Percentiles rank a stretch among this genome's conserved stretches.
Evolutionary conservation across 805 yeast species (phyloP).

Genomic region (Pichia exigua): DNA sequence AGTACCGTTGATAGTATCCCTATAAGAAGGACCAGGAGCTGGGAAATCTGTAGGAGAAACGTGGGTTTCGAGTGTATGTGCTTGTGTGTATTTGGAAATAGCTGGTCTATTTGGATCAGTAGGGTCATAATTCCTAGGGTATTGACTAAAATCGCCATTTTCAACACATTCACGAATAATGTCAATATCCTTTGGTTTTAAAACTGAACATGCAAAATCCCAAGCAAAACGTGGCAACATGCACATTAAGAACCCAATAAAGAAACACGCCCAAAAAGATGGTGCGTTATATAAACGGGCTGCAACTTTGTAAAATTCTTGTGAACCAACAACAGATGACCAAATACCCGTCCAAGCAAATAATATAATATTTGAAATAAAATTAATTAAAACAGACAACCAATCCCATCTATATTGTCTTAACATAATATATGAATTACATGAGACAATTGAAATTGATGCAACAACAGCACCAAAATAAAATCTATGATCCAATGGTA

Average conservation of each 20-base stretch:
- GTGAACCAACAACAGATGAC: slow-evolving; percentile 46
- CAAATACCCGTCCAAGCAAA: slow-evolving; percentile 79
- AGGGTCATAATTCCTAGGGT: slow-evolving; percentile 67
- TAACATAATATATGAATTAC: slow-evolving; percentile 56
- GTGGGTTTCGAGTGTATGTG: slow-evolving; percentile 25
- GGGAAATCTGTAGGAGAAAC: slow-evolving; percentile 12
- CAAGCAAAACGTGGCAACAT: slow-evolving; percentile 59
- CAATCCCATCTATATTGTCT: slow-evolving; percentile 82
- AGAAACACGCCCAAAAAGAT: slow-evolving; percentile 59
- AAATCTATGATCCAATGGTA: slow-evolving; percentile 61
- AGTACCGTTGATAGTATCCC: slow-evolving; percentile 29
- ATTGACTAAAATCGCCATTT: slow-evolving; percentile 59
- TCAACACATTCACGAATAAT: slow-evolving; percentile 64
- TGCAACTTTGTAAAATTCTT: slow-evolving; percentile 62
- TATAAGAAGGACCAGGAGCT: slow-evolving; percentile 16
- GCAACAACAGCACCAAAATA: slow-evolving; percentile 65
- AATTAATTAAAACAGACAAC: slow-evolving; percentile 49
- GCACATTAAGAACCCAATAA: slow-evolving; percentile 57
- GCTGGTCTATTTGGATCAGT: slow-evolving; percentile 63
- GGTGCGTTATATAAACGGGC: slow-evolving; percentile 54
- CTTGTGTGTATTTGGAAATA: slow-evolving; percentile 38
- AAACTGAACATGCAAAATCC: slow-evolving; percentile 47
- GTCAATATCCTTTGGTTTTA: slow-evolving; percentile 60
- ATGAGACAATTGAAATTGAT: slow-evolving; percentile 56
- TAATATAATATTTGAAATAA: slow-evolving; percentile 50